Evolutionary conservation across 352 stramenopile species (phyloP).

Genomic region (Globisporangium nagaii): DNA sequence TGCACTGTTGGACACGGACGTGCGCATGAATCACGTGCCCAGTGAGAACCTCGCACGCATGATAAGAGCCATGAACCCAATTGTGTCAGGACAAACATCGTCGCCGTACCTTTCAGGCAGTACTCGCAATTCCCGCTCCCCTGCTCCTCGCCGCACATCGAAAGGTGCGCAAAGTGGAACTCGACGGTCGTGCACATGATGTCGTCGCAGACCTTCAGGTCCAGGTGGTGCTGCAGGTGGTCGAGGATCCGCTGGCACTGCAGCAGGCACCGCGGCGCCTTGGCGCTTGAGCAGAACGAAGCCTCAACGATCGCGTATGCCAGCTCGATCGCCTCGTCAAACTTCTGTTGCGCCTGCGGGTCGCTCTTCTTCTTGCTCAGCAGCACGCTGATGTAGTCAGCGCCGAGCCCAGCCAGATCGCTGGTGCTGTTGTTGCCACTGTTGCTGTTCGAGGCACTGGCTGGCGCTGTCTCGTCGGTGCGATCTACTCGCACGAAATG

Average conservation of each 20-base stretch:
- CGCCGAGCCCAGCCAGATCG: neutral
- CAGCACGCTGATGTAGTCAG: constrained; percentile 9
- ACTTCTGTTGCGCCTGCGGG: constrained; percentile 16
- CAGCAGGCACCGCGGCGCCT: constrained; percentile 43
- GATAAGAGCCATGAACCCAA: no score
- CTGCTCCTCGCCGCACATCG: constrained; percentile 31
- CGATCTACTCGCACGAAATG: neutral
- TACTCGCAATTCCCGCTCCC: constrained; percentile 42
- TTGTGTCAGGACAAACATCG: no score
- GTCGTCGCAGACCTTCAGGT: constrained; percentile 48
- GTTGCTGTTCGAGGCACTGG: neutral
- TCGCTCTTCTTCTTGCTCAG: constrained; percentile 7
- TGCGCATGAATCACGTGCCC: no score
- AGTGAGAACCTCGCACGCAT: no score
- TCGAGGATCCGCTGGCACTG: constrained; percentile 49
- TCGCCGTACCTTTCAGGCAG: constrained; percentile 34
- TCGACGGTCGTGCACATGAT: constrained; percentile 47
- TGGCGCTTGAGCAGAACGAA: constrained; percentile 45
- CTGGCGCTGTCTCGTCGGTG: neutral
- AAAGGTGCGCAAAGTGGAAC: constrained; percentile 55
- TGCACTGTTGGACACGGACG: no score
- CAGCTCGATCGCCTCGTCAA: constrained; percentile 35
- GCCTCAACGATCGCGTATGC: constrained; percentile 57
- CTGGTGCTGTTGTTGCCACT: neutral
- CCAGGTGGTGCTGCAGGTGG: constrained; percentile 56